phyloP scores from a whole-genome alignment of 306 rosid genomes.

The Pachyrhizus erosus region DNA sequence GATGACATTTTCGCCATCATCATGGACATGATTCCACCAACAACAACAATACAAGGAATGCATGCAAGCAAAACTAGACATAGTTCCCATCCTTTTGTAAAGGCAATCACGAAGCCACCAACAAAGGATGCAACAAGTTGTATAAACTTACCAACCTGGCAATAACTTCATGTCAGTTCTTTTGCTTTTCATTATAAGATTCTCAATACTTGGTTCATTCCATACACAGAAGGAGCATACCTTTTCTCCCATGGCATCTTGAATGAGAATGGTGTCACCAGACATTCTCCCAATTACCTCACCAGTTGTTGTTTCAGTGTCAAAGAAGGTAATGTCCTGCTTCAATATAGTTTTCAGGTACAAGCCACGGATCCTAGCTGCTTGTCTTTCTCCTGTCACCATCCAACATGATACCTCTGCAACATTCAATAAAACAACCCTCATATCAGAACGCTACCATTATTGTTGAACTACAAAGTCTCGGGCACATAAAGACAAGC shows the following conservation, averaged over 20 bases:
- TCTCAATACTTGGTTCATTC: background rate
- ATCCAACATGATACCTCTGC: constrained; percentile 49
- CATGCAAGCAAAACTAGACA: constrained; percentile 66
- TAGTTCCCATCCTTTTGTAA: constrained; percentile 72
- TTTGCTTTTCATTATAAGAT: background rate
- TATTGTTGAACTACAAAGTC: background rate
- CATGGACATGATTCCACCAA: constrained; percentile 55
- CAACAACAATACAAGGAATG: constrained; percentile 59
- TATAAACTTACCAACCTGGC: constrained; percentile 84
- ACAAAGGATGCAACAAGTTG: constrained; percentile 69
- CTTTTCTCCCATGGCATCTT: background rate
- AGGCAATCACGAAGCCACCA: constrained; percentile 77
- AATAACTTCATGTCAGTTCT: background rate
- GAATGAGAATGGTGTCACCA: background rate
- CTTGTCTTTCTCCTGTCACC: background rate
- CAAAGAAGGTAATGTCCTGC: background rate
- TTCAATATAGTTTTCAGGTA: background rate
- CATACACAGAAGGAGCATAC: background rate
- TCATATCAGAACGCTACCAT: too few species aligned
- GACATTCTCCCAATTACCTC: background rate
- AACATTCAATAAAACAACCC: background rate
- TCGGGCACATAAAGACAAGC: background rate
- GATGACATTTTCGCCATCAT: constrained; percentile 66
- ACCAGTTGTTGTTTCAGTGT: background rate
- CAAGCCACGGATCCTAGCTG: background rate